Evolutionary conservation across 768 basidiomycete species (phyloP), one percentile per base, ranked within the genome.

Genomic region (Mycena rebaudengoi): DNA sequence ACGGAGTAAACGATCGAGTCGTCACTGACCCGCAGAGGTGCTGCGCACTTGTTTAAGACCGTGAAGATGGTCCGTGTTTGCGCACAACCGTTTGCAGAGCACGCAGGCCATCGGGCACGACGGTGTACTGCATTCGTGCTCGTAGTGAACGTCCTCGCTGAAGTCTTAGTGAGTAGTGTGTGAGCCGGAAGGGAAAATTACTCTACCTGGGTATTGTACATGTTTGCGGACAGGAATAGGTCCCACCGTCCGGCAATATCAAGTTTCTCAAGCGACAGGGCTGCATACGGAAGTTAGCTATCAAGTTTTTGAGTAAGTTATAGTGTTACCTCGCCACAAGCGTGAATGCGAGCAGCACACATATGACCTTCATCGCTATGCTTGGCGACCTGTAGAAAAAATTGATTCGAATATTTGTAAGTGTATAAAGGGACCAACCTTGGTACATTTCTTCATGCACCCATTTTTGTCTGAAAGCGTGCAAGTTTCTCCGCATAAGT

Each of bases 11-110:
- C n/a, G n/a, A n/a, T n/a, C n/a, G n/a, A n/a, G n/a, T n/a, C n/a
- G n/a, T 33, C 3, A 75, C 74, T 41, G 11, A 88, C 87, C 86
- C 87, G 76, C 87, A 89, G 21, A 89, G 78, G 73, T 89, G 87
- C 12, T 78, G 60, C 0, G 76, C 74, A 4, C 68, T 3, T 65
- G 60, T 20, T 78, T 69, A 7, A 87, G 73, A 3, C 79, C 85
- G 57, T 89, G 87, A 29, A 89, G 74, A 73, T 89, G 88, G 64
- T 85, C 70, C 18, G 70, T 62, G 46, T 74, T 67, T 0, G 80
- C 72, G 59, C 88, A 89, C 21, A 86, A 72, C 21, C 86, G 77
- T 63, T 78, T 82, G 69, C 88, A 89, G 5, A 89, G 71, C 51
- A 83, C 76, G 60, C 88, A 89, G 3, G 70, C 64, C 14, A 86